These are phyloP conservation scores for Colletotrichum musicola DNA, from an alignment of 2,329 filamentous ascomycete species.

Conservation along the genomic window DNA sequence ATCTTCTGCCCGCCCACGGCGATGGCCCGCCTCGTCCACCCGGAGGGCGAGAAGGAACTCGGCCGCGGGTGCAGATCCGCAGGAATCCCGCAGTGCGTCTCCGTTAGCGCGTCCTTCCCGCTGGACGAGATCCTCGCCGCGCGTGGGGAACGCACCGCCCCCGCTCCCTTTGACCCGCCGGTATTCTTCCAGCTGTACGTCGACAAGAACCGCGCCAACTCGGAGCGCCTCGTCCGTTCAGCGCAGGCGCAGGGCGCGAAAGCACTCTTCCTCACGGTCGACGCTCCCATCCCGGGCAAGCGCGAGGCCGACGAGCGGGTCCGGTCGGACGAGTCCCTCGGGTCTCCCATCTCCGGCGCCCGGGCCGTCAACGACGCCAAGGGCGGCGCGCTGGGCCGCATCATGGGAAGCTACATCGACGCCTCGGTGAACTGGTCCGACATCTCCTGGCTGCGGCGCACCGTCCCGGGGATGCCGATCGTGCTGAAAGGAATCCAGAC, in stretches of 20 bases:
- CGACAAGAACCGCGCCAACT: slow-evolving; percentile 65
- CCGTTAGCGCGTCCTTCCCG: slow-evolving; percentile 71
- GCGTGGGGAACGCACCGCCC: slow-evolving; percentile 7
- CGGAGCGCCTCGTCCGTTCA: slow-evolving; percentile 60
- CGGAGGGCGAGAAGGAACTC: slow-evolving; percentile 66
- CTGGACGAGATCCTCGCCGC: slow-evolving; percentile 61
- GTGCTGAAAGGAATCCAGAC: slow-evolving; percentile 79
- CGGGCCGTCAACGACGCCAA: slow-evolving; percentile 64
- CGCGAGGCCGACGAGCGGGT: slow-evolving; percentile 62
- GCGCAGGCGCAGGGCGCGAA: slow-evolving; percentile 61
- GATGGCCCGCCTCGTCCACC: slow-evolving; percentile 73
- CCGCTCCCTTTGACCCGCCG: slow-evolving; percentile 44
- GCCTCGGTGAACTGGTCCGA: slow-evolving; percentile 72
- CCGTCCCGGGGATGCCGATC: slow-evolving; percentile 67
- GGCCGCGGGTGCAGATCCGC: slow-evolving; percentile 43
- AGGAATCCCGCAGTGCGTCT: slow-evolving; percentile 71
- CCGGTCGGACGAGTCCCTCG: slow-evolving; percentile 60
- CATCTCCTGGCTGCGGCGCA: slow-evolving; percentile 72
- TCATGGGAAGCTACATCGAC: slow-evolving; percentile 70
- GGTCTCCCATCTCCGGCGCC: slow-evolving; percentile 63
- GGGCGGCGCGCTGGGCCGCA: slow-evolving; percentile 66
- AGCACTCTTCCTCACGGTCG: slow-evolving; percentile 70
- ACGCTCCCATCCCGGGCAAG: slow-evolving; percentile 69
- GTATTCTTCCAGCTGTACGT: slow-evolving; percentile 74
- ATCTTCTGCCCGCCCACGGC: slow-evolving; percentile 75